Conservation (phyloP, 2,329 filamentous ascomycete genomes). For the Cercospora sp. region DNA sequence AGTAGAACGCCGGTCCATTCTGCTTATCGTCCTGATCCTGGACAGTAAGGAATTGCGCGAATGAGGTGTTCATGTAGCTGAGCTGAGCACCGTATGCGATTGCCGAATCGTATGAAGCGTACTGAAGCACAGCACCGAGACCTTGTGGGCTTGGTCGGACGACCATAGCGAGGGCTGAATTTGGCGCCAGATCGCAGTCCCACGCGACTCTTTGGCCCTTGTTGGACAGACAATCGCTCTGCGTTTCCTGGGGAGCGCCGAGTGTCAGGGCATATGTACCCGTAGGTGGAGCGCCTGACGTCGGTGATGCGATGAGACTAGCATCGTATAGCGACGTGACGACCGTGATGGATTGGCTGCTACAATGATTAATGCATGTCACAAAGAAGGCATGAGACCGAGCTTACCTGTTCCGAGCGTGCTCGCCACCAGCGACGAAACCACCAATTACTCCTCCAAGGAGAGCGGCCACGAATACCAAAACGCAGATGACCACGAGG, state of each 20-base stretch:
- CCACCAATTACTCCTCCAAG: conserved; percentile 41
- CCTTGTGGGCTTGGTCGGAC: conserved; percentile 29
- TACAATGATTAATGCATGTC: conserved; percentile 13
- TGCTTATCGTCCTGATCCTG: conserved; percentile 57
- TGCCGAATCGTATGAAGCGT: conserved; percentile 31
- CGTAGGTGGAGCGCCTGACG: conserved; percentile 55
- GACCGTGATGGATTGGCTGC: conserved; percentile 25
- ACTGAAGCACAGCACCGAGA: conserved; percentile 37
- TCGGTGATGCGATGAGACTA: conserved; percentile 51
- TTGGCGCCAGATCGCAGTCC: conserved; percentile 58
- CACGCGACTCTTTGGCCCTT: conserved; percentile 59
- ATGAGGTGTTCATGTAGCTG: conserved; percentile 48
- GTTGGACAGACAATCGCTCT: conserved; percentile 60
- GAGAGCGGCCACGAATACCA: conserved; percentile 38
- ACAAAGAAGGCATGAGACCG: background rate
- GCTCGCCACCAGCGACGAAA: conserved; percentile 34
- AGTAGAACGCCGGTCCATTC: conserved; percentile 65
- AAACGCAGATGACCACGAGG: conserved; percentile 33
- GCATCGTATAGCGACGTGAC: conserved; percentile 39
- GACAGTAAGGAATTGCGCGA: conserved; percentile 54
- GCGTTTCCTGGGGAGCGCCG: conserved; percentile 52
- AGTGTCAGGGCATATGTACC: conserved; percentile 60
- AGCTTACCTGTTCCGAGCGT: conserved; percentile 31
- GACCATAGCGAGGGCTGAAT: conserved; percentile 34
- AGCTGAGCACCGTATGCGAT: conserved; percentile 62